Conservation (phyloP, 345 rosid species). For the Microthlaspi erraticum region DNA sequence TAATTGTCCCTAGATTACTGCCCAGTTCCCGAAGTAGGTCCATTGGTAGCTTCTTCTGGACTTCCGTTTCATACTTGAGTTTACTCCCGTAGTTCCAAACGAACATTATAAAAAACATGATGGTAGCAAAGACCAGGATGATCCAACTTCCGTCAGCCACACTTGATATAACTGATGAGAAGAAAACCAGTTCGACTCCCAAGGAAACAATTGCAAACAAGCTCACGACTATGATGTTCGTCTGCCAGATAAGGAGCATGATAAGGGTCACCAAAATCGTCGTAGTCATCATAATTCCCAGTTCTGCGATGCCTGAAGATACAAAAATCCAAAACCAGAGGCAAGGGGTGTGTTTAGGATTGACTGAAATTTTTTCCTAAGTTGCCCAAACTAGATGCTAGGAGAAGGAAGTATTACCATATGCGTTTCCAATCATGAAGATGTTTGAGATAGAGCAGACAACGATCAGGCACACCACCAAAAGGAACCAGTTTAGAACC, state of each 20-base stretch:
- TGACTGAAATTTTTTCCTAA: too few species aligned
- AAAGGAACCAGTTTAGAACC: conserved; percentile 93
- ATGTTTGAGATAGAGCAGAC: conserved; percentile 83
- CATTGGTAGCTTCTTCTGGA: conserved; percentile 89
- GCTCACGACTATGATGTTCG: conserved; percentile 78
- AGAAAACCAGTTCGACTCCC: conserved; percentile 76
- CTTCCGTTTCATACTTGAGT: conserved; percentile 97
- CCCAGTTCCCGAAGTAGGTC: conserved; percentile 91
- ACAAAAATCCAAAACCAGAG: conserved; percentile 38
- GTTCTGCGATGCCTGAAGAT: conserved; percentile 86
- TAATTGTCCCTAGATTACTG: conserved; percentile 89
- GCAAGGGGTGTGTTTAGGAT: conserved; percentile 14
- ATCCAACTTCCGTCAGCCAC: conserved; percentile 97
- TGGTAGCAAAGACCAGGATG: conserved; percentile 75
- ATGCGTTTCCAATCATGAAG: conserved; percentile 93
- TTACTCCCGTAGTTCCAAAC: conserved; percentile 98
- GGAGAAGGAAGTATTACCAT: conserved; percentile 65
- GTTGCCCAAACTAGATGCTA: conserved; percentile 18
- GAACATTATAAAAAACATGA: conserved; percentile 88
- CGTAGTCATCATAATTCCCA: conserved; percentile 98
- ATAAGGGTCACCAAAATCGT: conserved; percentile 86
- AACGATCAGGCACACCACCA: conserved; percentile 76
- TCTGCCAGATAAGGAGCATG: conserved; percentile 99
- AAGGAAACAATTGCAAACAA: conserved; percentile 70
- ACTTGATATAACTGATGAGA: conserved; percentile 78